These are phyloP conservation scores for Alternaria sp. DNA, from an alignment of 2,329 filamentous ascomycete species.

Conservation along the genomic window DNA sequence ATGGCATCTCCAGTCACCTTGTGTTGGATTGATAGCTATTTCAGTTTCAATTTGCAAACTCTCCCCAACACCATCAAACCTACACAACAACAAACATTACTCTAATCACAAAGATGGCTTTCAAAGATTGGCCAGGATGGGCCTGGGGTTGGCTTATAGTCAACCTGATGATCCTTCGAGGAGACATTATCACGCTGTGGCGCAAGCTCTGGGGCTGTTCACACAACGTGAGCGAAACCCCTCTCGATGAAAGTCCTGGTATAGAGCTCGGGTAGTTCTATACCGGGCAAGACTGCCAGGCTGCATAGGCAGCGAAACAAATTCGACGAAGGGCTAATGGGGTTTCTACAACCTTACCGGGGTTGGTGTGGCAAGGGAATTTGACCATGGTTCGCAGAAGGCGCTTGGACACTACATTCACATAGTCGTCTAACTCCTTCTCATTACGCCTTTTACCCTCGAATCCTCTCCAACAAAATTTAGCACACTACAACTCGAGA, in stretches of 20 bases:
- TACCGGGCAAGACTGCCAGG: not conserved
- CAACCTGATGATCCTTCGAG: not conserved
- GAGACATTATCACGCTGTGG: too few species aligned
- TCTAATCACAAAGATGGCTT: not conserved
- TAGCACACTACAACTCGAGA: not conserved
- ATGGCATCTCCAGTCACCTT: conserved; percentile 4
- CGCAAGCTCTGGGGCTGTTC: not conserved
- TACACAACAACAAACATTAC: not conserved
- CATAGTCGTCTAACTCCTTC: too few species aligned
- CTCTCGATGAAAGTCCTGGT: not conserved
- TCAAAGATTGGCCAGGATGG: not conserved
- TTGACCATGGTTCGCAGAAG: too few species aligned
- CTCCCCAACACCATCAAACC: not conserved
- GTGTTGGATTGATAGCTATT: not conserved
- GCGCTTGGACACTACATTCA: too few species aligned
- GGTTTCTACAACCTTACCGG: not conserved
- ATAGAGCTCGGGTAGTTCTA: not conserved
- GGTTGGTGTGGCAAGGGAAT: not conserved
- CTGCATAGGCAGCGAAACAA: not conserved
- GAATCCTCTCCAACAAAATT: not conserved
- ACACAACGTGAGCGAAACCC: not conserved
- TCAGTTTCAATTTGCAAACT: not conserved
- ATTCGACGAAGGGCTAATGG: not conserved
- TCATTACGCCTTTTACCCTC: not conserved
- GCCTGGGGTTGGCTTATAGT: not conserved